Percentiles rank a stretch among this genome's conserved stretches.
These are phyloP conservation scores for Colletotrichum sidae DNA, from an alignment of 2,329 filamentous ascomycete genomes.

Conservation along the genomic window DNA sequence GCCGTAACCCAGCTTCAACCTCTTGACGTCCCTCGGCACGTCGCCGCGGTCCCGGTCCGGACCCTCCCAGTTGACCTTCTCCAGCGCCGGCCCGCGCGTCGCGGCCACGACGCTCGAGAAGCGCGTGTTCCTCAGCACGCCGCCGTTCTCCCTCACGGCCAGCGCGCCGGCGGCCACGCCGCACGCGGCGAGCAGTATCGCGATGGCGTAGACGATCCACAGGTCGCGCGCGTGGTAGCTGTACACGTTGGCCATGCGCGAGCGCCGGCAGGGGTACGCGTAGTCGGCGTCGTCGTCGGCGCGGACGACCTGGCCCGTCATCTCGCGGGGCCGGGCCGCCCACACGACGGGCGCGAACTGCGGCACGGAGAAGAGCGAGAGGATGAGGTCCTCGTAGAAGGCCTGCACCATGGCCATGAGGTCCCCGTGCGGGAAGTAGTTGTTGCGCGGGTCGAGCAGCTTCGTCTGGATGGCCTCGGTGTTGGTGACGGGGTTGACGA, in stretches of 20 bases:
- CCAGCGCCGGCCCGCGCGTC: conserved; percentile 49
- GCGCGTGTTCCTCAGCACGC: conserved; percentile 47
- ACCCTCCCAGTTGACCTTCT: conserved; percentile 44
- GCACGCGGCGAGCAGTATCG: conserved; percentile 43
- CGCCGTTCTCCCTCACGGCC: conserved; percentile 47
- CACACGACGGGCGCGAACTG: conserved; percentile 48
- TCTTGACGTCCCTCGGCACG: conserved; percentile 23
- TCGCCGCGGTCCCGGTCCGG: conserved; percentile 21
- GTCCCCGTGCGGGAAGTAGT: conserved; percentile 44
- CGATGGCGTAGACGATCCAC: conserved; percentile 50
- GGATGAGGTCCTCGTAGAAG: conserved; percentile 50
- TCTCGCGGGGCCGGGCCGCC: conserved; percentile 42
- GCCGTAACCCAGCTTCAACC: conserved; percentile 33
- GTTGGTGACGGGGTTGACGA: conserved; percentile 43
- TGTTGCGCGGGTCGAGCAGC: conserved; percentile 48
- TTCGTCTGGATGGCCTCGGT: conserved; percentile 53
- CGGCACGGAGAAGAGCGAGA: conserved; percentile 49
- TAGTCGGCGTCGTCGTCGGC: conserved; percentile 30
- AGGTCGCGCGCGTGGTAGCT: conserved; percentile 45
- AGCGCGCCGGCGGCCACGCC: conserved; percentile 45
- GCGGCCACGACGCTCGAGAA: conserved; percentile 53
- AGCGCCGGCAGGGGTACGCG: conserved; percentile 45
- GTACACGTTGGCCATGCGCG: conserved; percentile 44
- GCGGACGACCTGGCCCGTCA: conserved; percentile 36
- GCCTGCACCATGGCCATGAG: conserved; percentile 42